phyloP scores from a whole-genome alignment of 371 early-diverging fungal species.

The Massospora cicadina region DNA sequence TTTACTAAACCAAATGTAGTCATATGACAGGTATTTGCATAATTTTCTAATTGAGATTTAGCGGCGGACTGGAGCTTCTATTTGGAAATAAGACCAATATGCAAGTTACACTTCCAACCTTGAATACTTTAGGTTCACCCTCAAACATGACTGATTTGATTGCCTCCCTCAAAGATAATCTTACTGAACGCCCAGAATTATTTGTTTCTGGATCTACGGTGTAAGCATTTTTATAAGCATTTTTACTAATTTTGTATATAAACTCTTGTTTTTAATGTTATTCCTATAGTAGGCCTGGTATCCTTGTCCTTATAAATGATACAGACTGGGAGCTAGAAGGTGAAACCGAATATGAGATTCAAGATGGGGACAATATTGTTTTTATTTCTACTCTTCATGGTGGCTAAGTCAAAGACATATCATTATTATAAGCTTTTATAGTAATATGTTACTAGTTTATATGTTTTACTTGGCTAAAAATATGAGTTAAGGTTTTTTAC shows the following conservation, averaged over 20 bases:
- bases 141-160: constrained; percentile 55
- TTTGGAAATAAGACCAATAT: constrained; percentile 55
- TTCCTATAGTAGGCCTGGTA: constrained; percentile 66
- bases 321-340: constrained; percentile 94
- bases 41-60: too few relatives aligned
- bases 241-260: background rate
- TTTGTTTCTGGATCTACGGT: constrained; percentile 74
- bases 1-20: background rate
- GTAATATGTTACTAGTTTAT: too few relatives aligned
- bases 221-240: constrained; percentile 21
- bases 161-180: constrained; percentile 39
- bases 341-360: constrained; percentile 57
- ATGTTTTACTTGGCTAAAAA: too few relatives aligned
- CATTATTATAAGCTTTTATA: background rate
- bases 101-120: constrained; percentile 29
- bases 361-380: constrained; percentile 60
- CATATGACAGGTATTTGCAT: too few relatives aligned
- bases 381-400: constrained; percentile 95
- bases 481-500: too few relatives aligned
- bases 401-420: constrained; percentile 28
- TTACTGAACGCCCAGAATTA: constrained; percentile 67
- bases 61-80: constrained; percentile 88
- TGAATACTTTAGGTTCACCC: constrained; percentile 17
- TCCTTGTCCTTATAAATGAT: constrained; percentile 85
- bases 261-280: constrained; percentile 6